Evolutionary conservation across 306 rosid species (phyloP).

Genomic region (Geum urbanum): DNA sequence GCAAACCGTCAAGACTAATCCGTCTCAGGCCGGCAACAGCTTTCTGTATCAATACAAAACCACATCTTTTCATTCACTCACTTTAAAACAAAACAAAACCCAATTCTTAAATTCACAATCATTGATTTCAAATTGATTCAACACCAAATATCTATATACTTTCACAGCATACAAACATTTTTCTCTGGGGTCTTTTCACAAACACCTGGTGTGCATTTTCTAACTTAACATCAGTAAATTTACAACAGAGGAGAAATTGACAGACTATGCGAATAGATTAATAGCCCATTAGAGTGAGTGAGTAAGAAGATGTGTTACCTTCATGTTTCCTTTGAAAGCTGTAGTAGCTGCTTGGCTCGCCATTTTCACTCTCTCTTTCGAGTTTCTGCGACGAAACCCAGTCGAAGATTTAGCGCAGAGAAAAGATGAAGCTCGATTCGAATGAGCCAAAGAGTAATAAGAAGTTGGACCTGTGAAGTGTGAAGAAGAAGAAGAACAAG

Average conservation of each 20-base stretch:
- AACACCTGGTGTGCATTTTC: slow-evolving; percentile 10
- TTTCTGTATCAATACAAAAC: slow-evolving; percentile 40
- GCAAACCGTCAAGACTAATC: slow-evolving; percentile 76
- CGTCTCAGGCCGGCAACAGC: slow-evolving; percentile 88
- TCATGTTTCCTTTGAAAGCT: slow-evolving; percentile 44
- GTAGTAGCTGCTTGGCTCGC: slow-evolving; percentile 38
- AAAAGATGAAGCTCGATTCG: not conserved
- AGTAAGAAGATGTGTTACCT: slow-evolving; percentile 19
- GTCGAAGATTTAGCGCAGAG: not conserved
- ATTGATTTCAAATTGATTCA: not conserved
- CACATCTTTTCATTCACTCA: not conserved
- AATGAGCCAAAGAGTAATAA: not conserved
- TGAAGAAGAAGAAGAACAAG: slow-evolving; percentile 6
- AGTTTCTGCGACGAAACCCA: slow-evolving; percentile 10
- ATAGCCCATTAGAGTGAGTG: no score
- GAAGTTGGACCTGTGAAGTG: slow-evolving; percentile 13
- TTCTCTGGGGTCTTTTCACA: slow-evolving; percentile 19
- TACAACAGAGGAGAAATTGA: no score
- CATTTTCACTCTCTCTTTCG: slow-evolving; percentile 28
- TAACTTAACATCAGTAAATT: not conserved
- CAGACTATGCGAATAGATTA: not conserved
- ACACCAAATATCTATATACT: not conserved
- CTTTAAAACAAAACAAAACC: not conserved
- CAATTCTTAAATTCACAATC: not conserved
- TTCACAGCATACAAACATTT: not conserved